Evolutionary conservation across 306 rosid species (phyloP), one percentile per base, ranked within the genome.

Genomic region (Morella rubra): DNA sequence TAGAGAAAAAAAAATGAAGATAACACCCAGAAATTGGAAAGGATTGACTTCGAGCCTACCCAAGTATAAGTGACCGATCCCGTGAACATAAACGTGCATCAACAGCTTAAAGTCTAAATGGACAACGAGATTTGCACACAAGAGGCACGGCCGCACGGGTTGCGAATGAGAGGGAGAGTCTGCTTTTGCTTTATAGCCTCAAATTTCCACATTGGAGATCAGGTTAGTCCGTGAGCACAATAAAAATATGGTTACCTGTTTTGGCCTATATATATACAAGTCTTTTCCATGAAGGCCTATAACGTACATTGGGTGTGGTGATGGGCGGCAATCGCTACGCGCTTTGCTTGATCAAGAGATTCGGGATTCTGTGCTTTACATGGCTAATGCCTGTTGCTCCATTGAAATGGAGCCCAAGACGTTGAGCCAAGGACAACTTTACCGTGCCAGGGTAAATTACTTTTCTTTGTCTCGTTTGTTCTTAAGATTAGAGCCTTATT

Each of bases 321-420:
- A 83, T 83, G 86, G 79, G 77, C 44, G 44, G 41, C 64, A 64
- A 53, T 54, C 69, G 50, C 44, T 59, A 51, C 75, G n/a, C 76
- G 65, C 55, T 76, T 75, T 75, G 66, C 19, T 50, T 72, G 83
- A 56, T 67, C 8, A 62, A 18, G 56, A 77, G 70, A 76, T 72
- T 19, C 52, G 42, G 6, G 19, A 52, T 82, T 78, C 12, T 44
- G 42, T 37, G 76, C 18, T 69, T 9, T 54, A 8, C 19, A 86
- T 91, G 91, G 90, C 89, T 50, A 83, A 81, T n/a, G 60, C 74
- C 4, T 69, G 84, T 67, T 89, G 93, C 81, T 55, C 94, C 81
- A 90, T 93, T 80, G 98, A 93, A 66, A 7, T 81, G 73, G 97
- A 93, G 89, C 97, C 96, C 41, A 87, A 78, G 83, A 93, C 98